Evolutionary conservation across 768 basidiomycete species (phyloP).

Genomic region (Fomitopsis pulvina): DNA sequence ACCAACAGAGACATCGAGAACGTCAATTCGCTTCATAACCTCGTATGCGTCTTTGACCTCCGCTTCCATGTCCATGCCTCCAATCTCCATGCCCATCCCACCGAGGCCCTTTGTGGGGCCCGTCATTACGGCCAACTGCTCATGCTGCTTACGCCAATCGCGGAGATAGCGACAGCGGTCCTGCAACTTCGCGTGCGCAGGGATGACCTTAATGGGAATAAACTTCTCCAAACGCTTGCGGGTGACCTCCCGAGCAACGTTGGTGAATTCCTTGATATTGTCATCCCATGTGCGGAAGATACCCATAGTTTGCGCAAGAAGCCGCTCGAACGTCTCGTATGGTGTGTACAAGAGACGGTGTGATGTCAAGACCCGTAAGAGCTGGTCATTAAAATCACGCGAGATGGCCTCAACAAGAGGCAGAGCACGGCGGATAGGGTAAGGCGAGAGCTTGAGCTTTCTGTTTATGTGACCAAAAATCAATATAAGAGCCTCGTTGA

Average conservation of each 20-base stretch:
- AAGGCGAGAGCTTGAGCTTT: constrained; percentile 92
- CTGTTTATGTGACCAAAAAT: constrained; percentile 95
- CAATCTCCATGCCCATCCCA: constrained; percentile 65
- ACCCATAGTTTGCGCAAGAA: constrained; percentile 65
- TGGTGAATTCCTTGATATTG: constrained; percentile 59
- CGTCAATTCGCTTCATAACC: constrained; percentile 93
- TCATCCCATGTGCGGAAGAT: constrained; percentile 62
- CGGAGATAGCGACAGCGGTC: constrained; percentile 81
- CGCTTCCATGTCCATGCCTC: constrained; percentile 96
- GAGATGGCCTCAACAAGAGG: constrained; percentile 98
- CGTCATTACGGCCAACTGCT: constrained; percentile 96
- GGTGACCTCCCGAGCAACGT: constrained; percentile 80
- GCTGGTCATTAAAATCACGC: constrained; percentile 93
- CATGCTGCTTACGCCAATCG: constrained; percentile 95
- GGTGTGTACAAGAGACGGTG: constrained; percentile 91
- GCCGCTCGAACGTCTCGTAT: constrained; percentile 88
- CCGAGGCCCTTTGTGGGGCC: constrained; percentile 85
- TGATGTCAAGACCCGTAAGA: constrained; percentile 83
- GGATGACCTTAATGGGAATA: constrained; percentile 91
- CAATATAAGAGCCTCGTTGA: constrained; percentile 79
- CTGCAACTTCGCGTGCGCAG: constrained; percentile 88
- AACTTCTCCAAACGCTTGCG: constrained; percentile 87
- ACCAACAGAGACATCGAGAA: constrained; percentile 91
- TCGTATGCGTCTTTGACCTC: constrained; percentile 97
- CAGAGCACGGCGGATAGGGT: constrained; percentile 91